These are phyloP conservation scores for Alternaria sp. DNA, from an alignment of 2,329 filamentous ascomycete species.

Conservation along the genomic window DNA sequence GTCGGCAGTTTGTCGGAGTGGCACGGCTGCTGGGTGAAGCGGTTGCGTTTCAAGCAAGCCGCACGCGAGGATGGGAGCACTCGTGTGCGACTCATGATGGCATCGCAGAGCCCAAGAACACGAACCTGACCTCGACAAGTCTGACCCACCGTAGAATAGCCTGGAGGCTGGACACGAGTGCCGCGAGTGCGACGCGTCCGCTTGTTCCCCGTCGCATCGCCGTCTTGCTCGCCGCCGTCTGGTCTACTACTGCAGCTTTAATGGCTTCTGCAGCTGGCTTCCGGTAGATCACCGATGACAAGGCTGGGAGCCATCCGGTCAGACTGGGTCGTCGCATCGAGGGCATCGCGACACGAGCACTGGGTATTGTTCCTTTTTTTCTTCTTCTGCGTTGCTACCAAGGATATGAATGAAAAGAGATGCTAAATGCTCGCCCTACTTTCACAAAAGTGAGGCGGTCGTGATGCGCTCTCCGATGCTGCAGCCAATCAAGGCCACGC, in stretches of 20 bases:
- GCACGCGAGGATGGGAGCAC: not conserved
- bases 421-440: constrained; percentile 39
- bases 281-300: not conserved
- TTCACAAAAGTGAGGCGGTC: constrained; percentile 44
- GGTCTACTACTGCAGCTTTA: not conserved
- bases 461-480: constrained; percentile 32
- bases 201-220: not conserved
- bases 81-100: constrained; percentile 1
- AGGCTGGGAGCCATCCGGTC: not conserved
- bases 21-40: constrained; percentile 12
- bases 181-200: constrained; percentile 1
- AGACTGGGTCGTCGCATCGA: constrained; percentile 22
- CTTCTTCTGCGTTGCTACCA: constrained; percentile 16
- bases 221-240: not conserved
- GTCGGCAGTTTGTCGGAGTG: constrained; percentile 12
- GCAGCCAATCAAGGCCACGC: constrained; percentile 35
- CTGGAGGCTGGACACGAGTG: not conserved
- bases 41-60: constrained; percentile 9
- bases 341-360: constrained; percentile 9
- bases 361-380: not conserved
- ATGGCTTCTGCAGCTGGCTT: not conserved
- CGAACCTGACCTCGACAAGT: not conserved
- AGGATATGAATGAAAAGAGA: constrained; percentile 1
- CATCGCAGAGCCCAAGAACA: not conserved
- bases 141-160: not conserved